Evolutionary conservation across 257 asterid genomes (phyloP).

Genomic region (Solanum clarkiae): DNA sequence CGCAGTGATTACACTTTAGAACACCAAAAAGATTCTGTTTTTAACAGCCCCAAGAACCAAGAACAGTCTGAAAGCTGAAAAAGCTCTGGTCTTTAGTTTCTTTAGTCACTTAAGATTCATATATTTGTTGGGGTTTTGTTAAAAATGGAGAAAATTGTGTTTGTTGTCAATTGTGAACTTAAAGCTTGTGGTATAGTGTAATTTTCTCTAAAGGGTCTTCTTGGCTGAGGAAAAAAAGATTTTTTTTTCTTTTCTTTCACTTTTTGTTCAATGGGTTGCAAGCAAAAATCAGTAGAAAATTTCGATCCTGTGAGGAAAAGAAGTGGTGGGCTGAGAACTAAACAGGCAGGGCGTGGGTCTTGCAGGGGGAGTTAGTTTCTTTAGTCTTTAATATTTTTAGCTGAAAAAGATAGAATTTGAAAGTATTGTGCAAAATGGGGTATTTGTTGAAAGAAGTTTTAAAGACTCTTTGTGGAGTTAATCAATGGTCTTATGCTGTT

Average conservation of each 20-base stretch:
- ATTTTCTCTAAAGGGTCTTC: constrained; percentile 10
- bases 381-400: background rate
- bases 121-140: background rate
- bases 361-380: constrained; percentile 88
- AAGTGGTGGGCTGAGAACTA: constrained; percentile 90
- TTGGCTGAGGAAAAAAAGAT: background rate
- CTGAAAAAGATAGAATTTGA: background rate
- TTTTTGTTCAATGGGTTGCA: constrained; percentile 37
- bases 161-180: constrained; percentile 52
- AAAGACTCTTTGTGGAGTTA: constrained; percentile 92
- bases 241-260: background rate
- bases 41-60: background rate
- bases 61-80: background rate
- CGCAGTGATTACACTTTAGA: background rate
- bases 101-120: background rate
- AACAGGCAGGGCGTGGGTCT: constrained; percentile 97
- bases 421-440: constrained; percentile 43
- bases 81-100: background rate
- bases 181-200: constrained; percentile 91
- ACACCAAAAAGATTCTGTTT: background rate
- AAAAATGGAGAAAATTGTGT: constrained; percentile 49
- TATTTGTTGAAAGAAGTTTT: constrained; percentile 82
- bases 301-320: constrained; percentile 90
- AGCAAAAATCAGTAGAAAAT: constrained; percentile 30
- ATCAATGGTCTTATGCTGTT: constrained; percentile 95